A percentile compares a stretch with the other conserved stretches of the same genome.
Evolutionary conservation across 495 filamentous ascomycete species (phyloP).

Genomic region (Lasiosphaeris hirsuta): DNA sequence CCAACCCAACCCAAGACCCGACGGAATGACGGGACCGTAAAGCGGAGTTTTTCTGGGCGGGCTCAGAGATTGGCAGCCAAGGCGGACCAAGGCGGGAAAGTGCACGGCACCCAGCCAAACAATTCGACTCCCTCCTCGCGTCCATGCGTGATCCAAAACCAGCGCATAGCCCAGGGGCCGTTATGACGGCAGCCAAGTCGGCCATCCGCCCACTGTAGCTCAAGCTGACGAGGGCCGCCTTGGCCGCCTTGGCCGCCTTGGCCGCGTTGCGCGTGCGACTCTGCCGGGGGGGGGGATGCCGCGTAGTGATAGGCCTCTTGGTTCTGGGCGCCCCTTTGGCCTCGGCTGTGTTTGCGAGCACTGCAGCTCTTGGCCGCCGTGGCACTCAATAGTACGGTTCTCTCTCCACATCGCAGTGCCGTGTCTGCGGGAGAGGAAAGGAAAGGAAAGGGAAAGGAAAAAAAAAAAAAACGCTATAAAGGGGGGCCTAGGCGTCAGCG

Average conservation of each 20-base stretch:
- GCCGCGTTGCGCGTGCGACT: no score
- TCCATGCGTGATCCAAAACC: background rate
- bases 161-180: background rate
- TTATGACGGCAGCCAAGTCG: no score
- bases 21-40: no score
- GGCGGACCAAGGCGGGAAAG: slow-evolving; percentile 2
- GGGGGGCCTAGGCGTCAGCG: no score
- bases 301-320: background rate
- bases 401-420: background rate
- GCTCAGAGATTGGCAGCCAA: background rate
- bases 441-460: no score
- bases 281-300: no score
- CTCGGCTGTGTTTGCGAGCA: background rate
- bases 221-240: no score
- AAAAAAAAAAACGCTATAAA: no score
- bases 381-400: background rate
- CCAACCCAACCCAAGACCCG: background rate
- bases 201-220: no score
- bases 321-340: background rate
- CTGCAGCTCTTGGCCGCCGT: background rate
- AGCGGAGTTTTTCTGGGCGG: background rate
- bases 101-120: background rate
- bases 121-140: background rate
- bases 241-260: no score
- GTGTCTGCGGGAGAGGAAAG: no score